These are phyloP conservation scores for Trichosanthes cucumerina DNA, from an alignment of 306 rosid species.

Conservation along the genomic window DNA sequence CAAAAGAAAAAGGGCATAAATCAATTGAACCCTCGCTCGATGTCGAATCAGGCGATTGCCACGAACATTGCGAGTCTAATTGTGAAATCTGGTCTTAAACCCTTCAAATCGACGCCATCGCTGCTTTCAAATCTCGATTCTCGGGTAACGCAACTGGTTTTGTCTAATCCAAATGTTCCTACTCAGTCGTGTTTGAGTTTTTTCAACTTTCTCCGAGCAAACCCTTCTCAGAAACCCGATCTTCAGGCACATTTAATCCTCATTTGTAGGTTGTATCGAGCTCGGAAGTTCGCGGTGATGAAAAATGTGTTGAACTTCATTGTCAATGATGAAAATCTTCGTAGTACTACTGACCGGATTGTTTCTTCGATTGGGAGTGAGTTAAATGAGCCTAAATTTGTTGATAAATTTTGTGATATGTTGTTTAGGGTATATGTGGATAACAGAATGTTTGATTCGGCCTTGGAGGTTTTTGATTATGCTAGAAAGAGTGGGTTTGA, in stretches of 20 bases:
- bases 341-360: constrained; percentile 15
- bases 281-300: constrained; percentile 38
- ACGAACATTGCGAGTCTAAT: constrained; percentile 25
- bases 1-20: background rate
- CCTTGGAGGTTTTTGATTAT: constrained; percentile 46
- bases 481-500: constrained; percentile 23
- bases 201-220: constrained; percentile 39
- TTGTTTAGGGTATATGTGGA: constrained; percentile 54
- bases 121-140: constrained; percentile 38
- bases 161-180: constrained; percentile 39
- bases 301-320: constrained; percentile 34
- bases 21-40: constrained; percentile 5
- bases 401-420: constrained; percentile 58
- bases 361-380: constrained; percentile 29
- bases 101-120: constrained; percentile 22
- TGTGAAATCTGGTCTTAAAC: constrained; percentile 17
- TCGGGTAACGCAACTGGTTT: constrained; percentile 36
- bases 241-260: constrained; percentile 48
- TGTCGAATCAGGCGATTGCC: constrained; percentile 29
- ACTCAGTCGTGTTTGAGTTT: constrained; percentile 31
- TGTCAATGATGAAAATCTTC: constrained; percentile 16
- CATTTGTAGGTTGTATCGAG: constrained; percentile 27
- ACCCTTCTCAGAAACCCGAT: constrained; percentile 35
- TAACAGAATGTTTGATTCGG: constrained; percentile 45
- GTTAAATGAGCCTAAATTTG: constrained; percentile 17